Base-by-base conservation (phyloP, 805 yeast genomes). In the Wickerhamiella siamensis region DNA sequence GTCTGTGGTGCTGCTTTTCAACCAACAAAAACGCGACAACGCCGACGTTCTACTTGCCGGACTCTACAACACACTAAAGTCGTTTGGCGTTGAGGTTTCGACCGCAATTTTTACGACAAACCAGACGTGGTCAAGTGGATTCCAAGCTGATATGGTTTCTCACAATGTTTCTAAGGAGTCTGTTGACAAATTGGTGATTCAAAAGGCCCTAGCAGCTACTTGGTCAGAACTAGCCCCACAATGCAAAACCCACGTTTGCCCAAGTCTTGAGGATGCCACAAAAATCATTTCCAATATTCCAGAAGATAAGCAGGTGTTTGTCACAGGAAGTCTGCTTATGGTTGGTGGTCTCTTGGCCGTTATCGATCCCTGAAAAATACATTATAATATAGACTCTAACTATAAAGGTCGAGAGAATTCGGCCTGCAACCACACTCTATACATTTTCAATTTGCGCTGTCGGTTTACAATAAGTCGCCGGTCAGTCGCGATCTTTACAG, bases 361-460 rank as follows among this genome's bases (percentile, higher is more conserved):
- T 4, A 62, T 84, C 34, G 95, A 88, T 16, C 47, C 47, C 5
- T 38, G 31, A 29, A 12, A 8, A n/a, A n/a, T n/a, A 16, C 9
- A 24, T n/a, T n/a, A n/a, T n/a, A 8, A 24, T 8, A 24, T 24
- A 24, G 29, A 24, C n/a, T 24, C 29, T 12, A 24, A 8, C 29
- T 24, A 24, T 12, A 8, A 8, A 12, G 29, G 12, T 8, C 12
- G 6, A 24, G 29, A 34, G 43, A 88, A 88, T 20, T 83, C 86
- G 1, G 91, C 97, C 63, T 91, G 98, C 43, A 91, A 64, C 98
- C 98, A 91, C 45, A 86, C 83, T 54, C 98, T 70, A 59, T 83
- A 91, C 98, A 91, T 91, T 62, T 91, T 91, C 49, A 91, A 64
- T 59, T 81, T 81, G 57, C 88, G 79, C 63, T 88, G 87, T 54